A percentile compares a stretch with the other conserved stretches of the same genome.
phyloP scores from a whole-genome alignment of 192 early-diverging fungal genomes.

The Coemansia umbellata region DNA sequence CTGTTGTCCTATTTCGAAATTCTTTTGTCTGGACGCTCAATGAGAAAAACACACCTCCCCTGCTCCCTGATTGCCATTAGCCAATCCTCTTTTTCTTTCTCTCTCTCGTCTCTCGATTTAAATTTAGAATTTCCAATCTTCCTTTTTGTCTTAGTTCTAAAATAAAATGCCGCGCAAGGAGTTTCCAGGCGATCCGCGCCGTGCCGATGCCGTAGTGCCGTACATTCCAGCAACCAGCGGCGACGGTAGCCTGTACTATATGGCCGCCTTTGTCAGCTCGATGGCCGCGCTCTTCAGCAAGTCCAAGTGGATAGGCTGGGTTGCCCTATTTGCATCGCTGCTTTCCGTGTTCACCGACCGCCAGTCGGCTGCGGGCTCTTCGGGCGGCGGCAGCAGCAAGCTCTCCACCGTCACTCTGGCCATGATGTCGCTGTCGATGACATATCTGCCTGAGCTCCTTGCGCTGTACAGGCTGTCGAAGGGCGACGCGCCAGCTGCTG shows the following conservation, averaged over 20 bases:
- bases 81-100: no score
- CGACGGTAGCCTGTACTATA: constrained; percentile 45
- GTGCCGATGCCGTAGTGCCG: constrained; percentile 21
- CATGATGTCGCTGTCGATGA: constrained; percentile 35
- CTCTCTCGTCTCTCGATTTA: not conserved
- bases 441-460: constrained; percentile 36
- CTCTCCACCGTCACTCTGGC: constrained; percentile 44
- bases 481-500: no score
- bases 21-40: no score
- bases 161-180: constrained; percentile 29
- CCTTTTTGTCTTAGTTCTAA: not conserved
- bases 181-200: constrained; percentile 47
- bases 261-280: constrained; percentile 38
- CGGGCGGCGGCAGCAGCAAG: constrained; percentile 20
- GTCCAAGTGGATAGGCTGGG: constrained; percentile 36
- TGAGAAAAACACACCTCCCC: no score
- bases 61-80: no score
- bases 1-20: no score
- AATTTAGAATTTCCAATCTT: not conserved
- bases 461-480: constrained; percentile 13
- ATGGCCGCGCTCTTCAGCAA: constrained; percentile 43
- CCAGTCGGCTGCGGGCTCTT: constrained; percentile 19
- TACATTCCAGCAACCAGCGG: constrained; percentile 34
- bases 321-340: constrained; percentile 32
- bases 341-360: constrained; percentile 40